Evolutionary conservation across 1,284 basidiomycete genomes (phyloP), one percentile per base, ranked within the genome.

Genomic region (Grifola frondosa): DNA sequence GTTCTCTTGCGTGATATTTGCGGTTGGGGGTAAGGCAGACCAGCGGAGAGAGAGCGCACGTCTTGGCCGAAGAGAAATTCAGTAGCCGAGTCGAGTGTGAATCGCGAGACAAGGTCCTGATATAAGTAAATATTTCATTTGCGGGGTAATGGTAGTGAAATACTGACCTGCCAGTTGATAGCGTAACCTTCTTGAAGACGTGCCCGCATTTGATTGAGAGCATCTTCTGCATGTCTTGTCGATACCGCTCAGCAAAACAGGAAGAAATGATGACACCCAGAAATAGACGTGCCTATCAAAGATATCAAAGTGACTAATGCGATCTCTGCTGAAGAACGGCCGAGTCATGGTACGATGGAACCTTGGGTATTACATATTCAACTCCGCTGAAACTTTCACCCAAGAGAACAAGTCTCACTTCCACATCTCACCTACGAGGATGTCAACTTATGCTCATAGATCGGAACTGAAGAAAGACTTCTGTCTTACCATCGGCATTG

Each of bases 291-390:
- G 52, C 52, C 47, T 40, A 25, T 73, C 72, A 49, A 78, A 79
- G 16, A 72, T 70, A 16, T 79, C 74, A 31, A 75, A 75, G 44
- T 79, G 69, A 34, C 64, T 67, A 42, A 76, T 73, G 7, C 72
- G 63, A 29, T 77, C 73, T n/a, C 63, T 63, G 43, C 61, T 71
- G 51, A 80, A 78, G 58, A 77, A 78, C 0, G 78, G 78, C 5
- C 77, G 64, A 0, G 75, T 71, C 65, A 79, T 74, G 1, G 65
- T 60, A 19, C 76, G 68, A 50, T 78, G 76, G 53, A 74, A 73
- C 52, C 75, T 76, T 9, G 16, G 4, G 1, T 12, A 46, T 33
- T 13, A 19, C 5, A n/a, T 28, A 5, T 11, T 10, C n/a, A 8
- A 0, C 8, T 11, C 4, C 17, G 10, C 8, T 7, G 28, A 9